Evolutionary conservation across 1,139 yeast species (phyloP).

Genomic region (Zhuliangozyma blackwelliae): DNA sequence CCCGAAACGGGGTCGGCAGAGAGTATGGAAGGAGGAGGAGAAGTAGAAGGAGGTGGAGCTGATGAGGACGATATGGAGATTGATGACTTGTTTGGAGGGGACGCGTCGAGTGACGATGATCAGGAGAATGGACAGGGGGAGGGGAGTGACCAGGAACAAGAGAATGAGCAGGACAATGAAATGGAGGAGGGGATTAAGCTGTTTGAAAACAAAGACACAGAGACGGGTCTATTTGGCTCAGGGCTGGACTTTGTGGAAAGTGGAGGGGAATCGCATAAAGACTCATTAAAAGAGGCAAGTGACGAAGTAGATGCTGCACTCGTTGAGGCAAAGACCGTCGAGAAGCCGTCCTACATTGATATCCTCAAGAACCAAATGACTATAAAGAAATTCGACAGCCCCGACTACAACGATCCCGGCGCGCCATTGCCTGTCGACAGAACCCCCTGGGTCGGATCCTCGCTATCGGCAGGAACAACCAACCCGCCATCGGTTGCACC

Average conservation of each 20-base stretch:
- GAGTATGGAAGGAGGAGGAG: too few species aligned
- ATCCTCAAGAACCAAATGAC: conserved; percentile 60
- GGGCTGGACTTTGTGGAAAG: too few species aligned
- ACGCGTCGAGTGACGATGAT: conserved; percentile 4
- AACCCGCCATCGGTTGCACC: conserved; percentile 12
- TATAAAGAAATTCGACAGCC: conserved; percentile 31
- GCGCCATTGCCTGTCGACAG: conserved; percentile 68
- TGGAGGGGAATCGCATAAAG: conserved; percentile 1
- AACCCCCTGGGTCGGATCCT: conserved; percentile 48
- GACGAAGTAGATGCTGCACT: neutral
- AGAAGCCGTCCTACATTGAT: conserved; percentile 31
- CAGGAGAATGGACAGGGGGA: neutral
- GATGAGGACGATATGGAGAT: conserved; percentile 25
- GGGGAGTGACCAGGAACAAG: neutral
- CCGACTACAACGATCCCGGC: conserved; percentile 74
- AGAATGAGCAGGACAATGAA: neutral
- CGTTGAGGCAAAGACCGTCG: too few species aligned
- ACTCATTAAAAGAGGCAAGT: neutral
- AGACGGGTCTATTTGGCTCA: neutral
- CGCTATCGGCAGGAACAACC: conserved; percentile 15
- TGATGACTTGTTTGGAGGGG: conserved; percentile 42
- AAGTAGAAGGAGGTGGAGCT: conserved; percentile 10
- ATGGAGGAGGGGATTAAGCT: too few species aligned
- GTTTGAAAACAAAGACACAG: neutral
- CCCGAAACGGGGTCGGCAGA: conserved; percentile 20